Evolutionary conservation across 73 alveolate genomes (phyloP), one percentile per base, ranked within the genome.

Genomic region (Urostyla sp.): DNA sequence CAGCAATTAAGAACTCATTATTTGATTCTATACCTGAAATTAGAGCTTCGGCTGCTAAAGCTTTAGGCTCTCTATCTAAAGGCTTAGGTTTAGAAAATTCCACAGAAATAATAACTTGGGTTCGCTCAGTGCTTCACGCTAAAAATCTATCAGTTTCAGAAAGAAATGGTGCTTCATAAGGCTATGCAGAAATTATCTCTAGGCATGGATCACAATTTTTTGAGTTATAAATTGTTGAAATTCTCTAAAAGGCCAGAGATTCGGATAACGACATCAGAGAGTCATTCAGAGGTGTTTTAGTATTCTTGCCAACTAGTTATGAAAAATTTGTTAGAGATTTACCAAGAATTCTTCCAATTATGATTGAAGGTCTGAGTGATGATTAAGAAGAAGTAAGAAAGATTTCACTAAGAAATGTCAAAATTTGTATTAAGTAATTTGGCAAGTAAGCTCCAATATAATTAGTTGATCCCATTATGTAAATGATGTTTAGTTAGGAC

Each of bases 1-100:
- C 95, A 0, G 91, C 90, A 24, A 86, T 92, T 54, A 90, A 89
- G 82, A 83, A 75, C 26, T 85, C 95, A 13, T 75, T 92, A 31
- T 86, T 88, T 54, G 95, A 86, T 46, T 91, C 93, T 7, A 89
- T 88, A 40, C 98, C 98, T 0, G 95, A 92, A 40, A 87, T 92
- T 63, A 86, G 95, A 35, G 91, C 90, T 0, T 72, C 94, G 15
- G 77, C 94, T 10, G 91, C 92, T 16, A 84, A 80, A 30, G 95
- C 95, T 15, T 56, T 88, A 6, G 98, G 95, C 13, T 67, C 76
- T 26, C 59, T 92, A 58, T 80, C 93, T 7, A 80, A 72, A 35
- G 98, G 92, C 1, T 73, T 92, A 38, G 93, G 92, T 0, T 75
- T 88, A 30, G 88, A 59, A 21, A 77, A 82, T 69, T 54, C 90